These are phyloP conservation scores for Sphaerulina musiva DNA, from an alignment of 2,329 filamentous ascomycete species.

Conservation along the genomic window DNA sequence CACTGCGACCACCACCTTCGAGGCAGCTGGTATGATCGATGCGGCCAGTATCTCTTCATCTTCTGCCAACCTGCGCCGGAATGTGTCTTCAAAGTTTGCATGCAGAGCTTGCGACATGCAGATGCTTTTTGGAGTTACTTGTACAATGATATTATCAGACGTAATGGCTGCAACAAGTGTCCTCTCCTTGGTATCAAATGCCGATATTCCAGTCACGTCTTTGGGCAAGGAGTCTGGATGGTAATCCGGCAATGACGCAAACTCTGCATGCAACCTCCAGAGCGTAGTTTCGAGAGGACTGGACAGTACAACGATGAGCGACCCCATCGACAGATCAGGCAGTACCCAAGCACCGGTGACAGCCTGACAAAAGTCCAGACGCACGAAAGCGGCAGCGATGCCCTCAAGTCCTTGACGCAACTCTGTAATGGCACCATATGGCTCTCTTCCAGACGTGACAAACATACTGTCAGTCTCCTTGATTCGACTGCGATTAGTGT, in stretches of 20 bases:
- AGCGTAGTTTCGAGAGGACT: slow-evolving; percentile 26
- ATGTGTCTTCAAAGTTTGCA: slow-evolving; percentile 28
- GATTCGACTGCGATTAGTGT: slow-evolving; percentile 20
- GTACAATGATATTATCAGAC: slow-evolving; percentile 23
- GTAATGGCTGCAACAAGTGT: slow-evolving; percentile 26
- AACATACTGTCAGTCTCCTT: slow-evolving; percentile 29
- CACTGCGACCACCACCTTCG: slow-evolving; percentile 19
- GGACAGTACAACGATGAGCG: slow-evolving; percentile 35
- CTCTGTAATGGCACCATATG: slow-evolving; percentile 41
- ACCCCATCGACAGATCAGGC: slow-evolving; percentile 27
- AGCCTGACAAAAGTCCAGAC: slow-evolving; percentile 23
- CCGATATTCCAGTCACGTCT: slow-evolving; percentile 14
- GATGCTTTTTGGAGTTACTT: slow-evolving; percentile 26
- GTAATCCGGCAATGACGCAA: slow-evolving; percentile 3
- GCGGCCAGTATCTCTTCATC: slow-evolving; percentile 23
- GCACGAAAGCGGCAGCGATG: slow-evolving; percentile 27
- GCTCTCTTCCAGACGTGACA: slow-evolving; percentile 40
- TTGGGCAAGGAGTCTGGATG: slow-evolving; percentile 4
- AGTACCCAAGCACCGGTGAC: slow-evolving; percentile 36
- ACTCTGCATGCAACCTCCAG: slow-evolving; percentile 15
- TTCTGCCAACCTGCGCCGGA: slow-evolving; percentile 8
- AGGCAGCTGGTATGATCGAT: slow-evolving; percentile 15
- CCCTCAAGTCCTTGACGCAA: slow-evolving; percentile 37
- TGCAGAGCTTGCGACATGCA: slow-evolving; percentile 19
- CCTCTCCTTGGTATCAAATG: slow-evolving; percentile 22